These are phyloP conservation scores for Arbutus unedo DNA, from an alignment of 148 eudicot species.

Conservation along the genomic window DNA sequence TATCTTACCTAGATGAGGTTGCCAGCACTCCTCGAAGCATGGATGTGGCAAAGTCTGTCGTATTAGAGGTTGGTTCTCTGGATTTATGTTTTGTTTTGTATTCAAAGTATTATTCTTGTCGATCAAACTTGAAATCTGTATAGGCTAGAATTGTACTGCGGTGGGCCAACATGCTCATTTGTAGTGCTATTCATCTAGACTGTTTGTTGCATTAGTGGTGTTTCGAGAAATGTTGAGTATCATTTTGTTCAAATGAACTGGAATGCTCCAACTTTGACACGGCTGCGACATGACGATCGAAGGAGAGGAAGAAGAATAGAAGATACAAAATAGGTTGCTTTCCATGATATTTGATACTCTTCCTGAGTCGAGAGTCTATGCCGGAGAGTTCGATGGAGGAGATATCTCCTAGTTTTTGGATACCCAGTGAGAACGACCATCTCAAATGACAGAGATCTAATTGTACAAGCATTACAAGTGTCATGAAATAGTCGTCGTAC, in stretches of 20 bases:
- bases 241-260: not conserved
- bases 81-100: not conserved
- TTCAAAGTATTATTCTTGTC: not conserved
- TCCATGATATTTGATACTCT: not conserved
- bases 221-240: not conserved
- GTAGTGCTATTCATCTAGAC: not conserved
- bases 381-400: not conserved
- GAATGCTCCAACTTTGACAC: not conserved
- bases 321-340: not conserved
- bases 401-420: not conserved
- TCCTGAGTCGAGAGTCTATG: not conserved
- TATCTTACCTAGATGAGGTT: slow-evolving; percentile 87
- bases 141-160: not conserved
- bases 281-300: not conserved
- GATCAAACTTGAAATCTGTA: not conserved
- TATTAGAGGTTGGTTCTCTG: slow-evolving; percentile 57
- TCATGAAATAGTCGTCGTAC: not conserved
- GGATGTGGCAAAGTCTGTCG: slow-evolving; percentile 77
- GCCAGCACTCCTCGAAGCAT: slow-evolving; percentile 66
- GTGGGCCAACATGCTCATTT: slow-evolving; percentile 5
- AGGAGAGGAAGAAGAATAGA: not conserved
- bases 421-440: not conserved
- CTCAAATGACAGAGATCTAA: not conserved
- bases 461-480: not conserved
- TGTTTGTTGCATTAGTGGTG: not conserved